Evolutionary conservation across 2,329 filamentous ascomycete species (phyloP), one percentile per base, ranked within the genome.

Genomic region (Aspergillus pseudoterreus): DNA sequence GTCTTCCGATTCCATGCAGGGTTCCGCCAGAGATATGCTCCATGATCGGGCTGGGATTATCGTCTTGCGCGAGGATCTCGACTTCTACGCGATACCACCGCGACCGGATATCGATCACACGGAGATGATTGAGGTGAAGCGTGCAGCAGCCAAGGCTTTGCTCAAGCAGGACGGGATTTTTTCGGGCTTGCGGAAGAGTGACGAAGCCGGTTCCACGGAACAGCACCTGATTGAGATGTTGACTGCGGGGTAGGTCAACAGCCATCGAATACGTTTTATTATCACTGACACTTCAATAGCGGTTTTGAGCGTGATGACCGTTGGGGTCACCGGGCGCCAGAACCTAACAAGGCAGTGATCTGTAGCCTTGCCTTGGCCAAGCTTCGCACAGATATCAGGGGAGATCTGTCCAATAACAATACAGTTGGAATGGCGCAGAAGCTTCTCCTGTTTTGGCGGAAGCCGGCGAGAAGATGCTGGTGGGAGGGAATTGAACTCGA

Each of bases 161-260:
- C 80, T 96, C 61, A 83, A 84, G 66, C 94, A 99, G 71, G 84
- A 92, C 62, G 94, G 94, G 44, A 99, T 99, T 63, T 99, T 99
- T 70, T 96, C 92, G 3, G 94, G 94, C 0, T 76, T 99, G 43
- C 88, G 94, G 71, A 90, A 92, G 69, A 97, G 92, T 64, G 92
- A 99, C 62, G 94, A 99, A 73, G 86, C 89, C 15, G 94, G 94
- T 17, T 96, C 92, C 15, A 99, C 94, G 0, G 94, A 99, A 73
- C 94, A 96, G 61, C 94, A 99, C 77, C 79, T 99, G 36, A 99
- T 99, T 65, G 94, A 99, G 77, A 99, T 99, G 94, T 75, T 99
- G 73, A 99, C 94, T 49, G 94, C 94, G 67, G 94, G 92, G 92
- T 97, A 79, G 75, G 87, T 77, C 27, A 1, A n/a, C 27, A 14